Base-by-base conservation (phyloP, 108 stramenopile species). In the Fragilariopsis cylindrus region DNA sequence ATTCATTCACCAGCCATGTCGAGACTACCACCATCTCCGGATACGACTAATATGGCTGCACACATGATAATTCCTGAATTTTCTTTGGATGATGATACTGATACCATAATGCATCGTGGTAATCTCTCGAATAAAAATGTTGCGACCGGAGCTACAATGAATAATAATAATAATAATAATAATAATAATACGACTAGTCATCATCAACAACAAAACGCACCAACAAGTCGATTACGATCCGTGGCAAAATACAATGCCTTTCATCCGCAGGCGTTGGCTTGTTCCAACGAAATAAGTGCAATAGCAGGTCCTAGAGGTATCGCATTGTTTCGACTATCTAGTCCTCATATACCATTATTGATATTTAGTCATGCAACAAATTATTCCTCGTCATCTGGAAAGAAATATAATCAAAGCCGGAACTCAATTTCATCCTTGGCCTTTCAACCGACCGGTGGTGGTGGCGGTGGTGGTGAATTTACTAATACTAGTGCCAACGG, bases 281-380 rank as follows among this genome's bases (percentile, higher is more conserved):
- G 85, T 53, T 79, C 79, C 19, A 42, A 48, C 49, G 62, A 58
- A 47, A 65, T 63, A 7, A 76, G 78, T 3, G 85, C 85, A 4
- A 48, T 86, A 50, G 80, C 81, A 4, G 85, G 85, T 19, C 69
- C 75, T 16, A 74, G 78, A 9, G 85, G 85, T 8, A 76, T 86
- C 45, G 81, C 81, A 1, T 66, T 86, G 12, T 82, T 82, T 74
- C 81, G 76, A 21, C 40, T 76, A 40, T 76, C 81, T 0, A 54
- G 71, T 30, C 79, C 81, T 5, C 77, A 86, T 48, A 69, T 71
- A 39, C 85, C 85, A 13, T 60, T 82, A 3, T 45, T 82, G 53
- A 78, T 86, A 48, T 63, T 86, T 5, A 82, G 75, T 48, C 85
- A 80, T 69, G 83, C 73, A 3, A 71, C 75, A 39, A 72, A 69